A percentile compares a stretch with the other conserved stretches of the same genome.
These are phyloP conservation scores for Saxispiralis lemnorum DNA, from an alignment of 495 filamentous ascomycete species.

Conservation along the genomic window DNA sequence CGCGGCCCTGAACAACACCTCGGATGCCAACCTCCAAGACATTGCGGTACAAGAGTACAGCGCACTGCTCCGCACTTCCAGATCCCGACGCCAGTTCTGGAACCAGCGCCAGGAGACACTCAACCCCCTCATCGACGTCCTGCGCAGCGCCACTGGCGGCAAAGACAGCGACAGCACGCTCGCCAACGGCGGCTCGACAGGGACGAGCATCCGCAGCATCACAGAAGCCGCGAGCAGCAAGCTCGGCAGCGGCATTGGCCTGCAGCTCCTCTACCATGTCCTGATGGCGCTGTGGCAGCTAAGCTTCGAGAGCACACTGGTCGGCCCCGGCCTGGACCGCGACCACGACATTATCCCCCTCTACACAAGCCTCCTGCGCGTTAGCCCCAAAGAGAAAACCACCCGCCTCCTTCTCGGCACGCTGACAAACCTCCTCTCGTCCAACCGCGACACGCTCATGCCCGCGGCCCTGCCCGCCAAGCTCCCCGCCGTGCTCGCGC, in stretches of 20 bases:
- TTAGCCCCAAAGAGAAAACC: slow-evolving; percentile 95
- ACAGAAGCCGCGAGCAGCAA: slow-evolving; percentile 48
- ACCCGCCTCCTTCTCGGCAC: slow-evolving; percentile 81
- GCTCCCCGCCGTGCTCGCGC: slow-evolving; percentile 63
- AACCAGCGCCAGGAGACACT: slow-evolving; percentile 66
- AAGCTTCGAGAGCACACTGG: slow-evolving; percentile 67
- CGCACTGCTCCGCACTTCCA: slow-evolving; percentile 56
- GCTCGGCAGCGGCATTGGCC: slow-evolving; percentile 62
- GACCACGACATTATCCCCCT: slow-evolving; percentile 84
- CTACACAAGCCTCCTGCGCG: slow-evolving; percentile 71
- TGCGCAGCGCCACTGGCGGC: slow-evolving; percentile 59
- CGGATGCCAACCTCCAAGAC: slow-evolving; percentile 79
- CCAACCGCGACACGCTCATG: slow-evolving; percentile 61
- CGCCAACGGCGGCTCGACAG: slow-evolving; percentile 42
- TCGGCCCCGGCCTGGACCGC: slow-evolving; percentile 74
- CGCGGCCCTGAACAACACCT: slow-evolving; percentile 58
- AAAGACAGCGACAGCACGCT: slow-evolving; percentile 52
- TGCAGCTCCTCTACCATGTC: slow-evolving; percentile 90
- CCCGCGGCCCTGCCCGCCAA: slow-evolving; percentile 66
- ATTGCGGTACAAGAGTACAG: slow-evolving; percentile 89
- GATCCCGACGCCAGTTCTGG: slow-evolving; percentile 77
- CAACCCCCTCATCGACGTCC: slow-evolving; percentile 61
- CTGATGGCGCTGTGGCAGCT: slow-evolving; percentile 88
- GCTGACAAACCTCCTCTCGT: slow-evolving; percentile 63
- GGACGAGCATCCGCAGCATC: slow-evolving; percentile 24